Base-by-base conservation (phyloP, 306 rosid genomes). In the Coriaria nepalensis region DNA sequence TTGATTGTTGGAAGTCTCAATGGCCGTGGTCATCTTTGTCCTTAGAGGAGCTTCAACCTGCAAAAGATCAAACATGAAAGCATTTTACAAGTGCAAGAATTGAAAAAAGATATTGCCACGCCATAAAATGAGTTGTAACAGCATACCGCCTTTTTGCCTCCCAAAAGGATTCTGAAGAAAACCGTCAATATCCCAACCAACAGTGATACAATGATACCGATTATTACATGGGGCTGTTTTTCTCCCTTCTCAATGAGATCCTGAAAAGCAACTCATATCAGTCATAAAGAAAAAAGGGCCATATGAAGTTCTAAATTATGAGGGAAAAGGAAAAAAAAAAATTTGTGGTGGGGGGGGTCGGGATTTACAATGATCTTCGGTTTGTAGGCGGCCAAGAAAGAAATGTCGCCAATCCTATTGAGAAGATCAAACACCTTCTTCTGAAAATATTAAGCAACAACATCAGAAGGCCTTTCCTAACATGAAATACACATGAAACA, bases 191-290 rank as follows among this genome's bases (percentile, higher is more conserved):
- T 2, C 37, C 84, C 45, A 11, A 77, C 75, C 47, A 68, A 67
- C 40, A 84, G 11, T n/a, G 97, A 48, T 9, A 75, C 77, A 13
- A 88, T 47, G 63, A 81, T 47, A 52, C 97, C 93, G 52, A 88
- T 57, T 0, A 90, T 81, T 39, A 88, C 65, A 58, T 81, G 81
- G 9, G 95, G 95, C 55, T 84, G 90, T 45, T 79, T 65, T 67
- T 84, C 82, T 47, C 77, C 93, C 80, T 76, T 81, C 45, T 77
- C 90, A 34, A 88, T 78, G 70, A 88, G 56, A 37, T 84, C 90
- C 97, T 88, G 75, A 61, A 57, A 40, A 10, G 29, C 29, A 20
- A 20, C 29, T 20, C 29, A 20, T 20, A 20, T 20, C 29, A 20
- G 29, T 20, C 29, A 20, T 20, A 20, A 20, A 20, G 3, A 20